Evolutionary conservation across 805 yeast genomes (phyloP).

Genomic region (Torulaspora franciscae): DNA sequence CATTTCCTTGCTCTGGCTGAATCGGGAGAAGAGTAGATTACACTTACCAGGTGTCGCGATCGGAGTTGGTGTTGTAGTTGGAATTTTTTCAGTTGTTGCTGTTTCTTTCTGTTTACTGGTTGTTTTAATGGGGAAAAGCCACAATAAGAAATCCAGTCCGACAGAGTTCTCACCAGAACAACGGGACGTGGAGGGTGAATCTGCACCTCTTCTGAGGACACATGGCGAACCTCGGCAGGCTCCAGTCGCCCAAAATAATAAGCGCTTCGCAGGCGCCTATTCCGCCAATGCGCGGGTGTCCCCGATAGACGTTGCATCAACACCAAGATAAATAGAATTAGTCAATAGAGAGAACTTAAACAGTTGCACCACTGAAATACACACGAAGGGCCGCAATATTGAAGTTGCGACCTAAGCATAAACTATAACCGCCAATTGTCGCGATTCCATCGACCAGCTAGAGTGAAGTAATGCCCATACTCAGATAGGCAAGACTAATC

Average conservation of each 20-base stretch:
- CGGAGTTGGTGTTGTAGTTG: conserved; percentile 61
- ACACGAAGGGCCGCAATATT: too few species aligned
- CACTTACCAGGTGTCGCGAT: conserved; percentile 65
- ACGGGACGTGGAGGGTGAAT: neutral
- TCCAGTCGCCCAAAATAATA: neutral
- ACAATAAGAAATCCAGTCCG: neutral
- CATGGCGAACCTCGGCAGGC: neutral
- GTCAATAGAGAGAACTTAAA: neutral
- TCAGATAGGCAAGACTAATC: too few species aligned
- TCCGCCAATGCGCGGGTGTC: conserved; percentile 13
- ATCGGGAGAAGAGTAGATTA: conserved; percentile 47
- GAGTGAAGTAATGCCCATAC: too few species aligned
- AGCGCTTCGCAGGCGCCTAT: conserved; percentile 11
- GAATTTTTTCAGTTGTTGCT: conserved; percentile 38
- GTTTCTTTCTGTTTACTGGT: conserved; percentile 7
- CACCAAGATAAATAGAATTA: neutral
- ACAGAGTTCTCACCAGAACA: neutral
- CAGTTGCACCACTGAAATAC: too few species aligned
- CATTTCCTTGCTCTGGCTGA: conserved; percentile 59
- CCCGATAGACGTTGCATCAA: conserved; percentile 16
- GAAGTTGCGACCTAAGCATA: too few species aligned
- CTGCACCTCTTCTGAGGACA: conserved; percentile 5
- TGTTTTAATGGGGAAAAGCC: conserved; percentile 7
- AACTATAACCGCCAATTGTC: too few species aligned
- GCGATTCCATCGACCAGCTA: too few species aligned